Evolutionary conservation across 768 basidiomycete species (phyloP).

Genomic region (Boletus reticuloceps): DNA sequence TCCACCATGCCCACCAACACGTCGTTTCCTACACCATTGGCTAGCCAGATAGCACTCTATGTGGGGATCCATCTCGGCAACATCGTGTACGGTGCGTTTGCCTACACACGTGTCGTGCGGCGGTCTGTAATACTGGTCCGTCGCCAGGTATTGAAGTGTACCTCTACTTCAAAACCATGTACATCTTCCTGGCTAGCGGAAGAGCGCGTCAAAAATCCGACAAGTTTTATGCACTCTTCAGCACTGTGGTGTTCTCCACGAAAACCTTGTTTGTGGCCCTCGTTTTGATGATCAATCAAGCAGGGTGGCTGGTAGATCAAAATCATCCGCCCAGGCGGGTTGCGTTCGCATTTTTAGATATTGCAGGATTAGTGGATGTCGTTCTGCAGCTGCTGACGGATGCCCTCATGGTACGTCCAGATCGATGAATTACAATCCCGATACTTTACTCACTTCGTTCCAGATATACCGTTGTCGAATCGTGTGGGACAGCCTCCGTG

Average conservation of each 20-base stretch:
- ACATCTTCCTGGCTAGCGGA: neutral
- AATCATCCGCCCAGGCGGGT: conserved; percentile 13
- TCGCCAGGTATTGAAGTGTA: conserved; percentile 9
- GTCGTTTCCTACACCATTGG: no score
- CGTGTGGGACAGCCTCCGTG: conserved; percentile 26
- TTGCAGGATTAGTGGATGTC: neutral
- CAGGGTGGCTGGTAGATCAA: conserved; percentile 30
- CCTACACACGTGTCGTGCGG: neutral
- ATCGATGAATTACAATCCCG: no score
- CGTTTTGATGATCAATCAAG: conserved; percentile 9
- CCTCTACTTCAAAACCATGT: conserved; percentile 19
- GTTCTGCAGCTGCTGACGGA: conserved; percentile 33
- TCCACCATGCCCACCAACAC: no score
- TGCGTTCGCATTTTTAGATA: no score
- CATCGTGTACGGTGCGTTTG: neutral
- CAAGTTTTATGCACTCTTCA: conserved; percentile 16
- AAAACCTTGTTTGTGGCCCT: neutral
- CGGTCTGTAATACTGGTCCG: neutral
- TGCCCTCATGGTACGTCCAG: conserved; percentile 20
- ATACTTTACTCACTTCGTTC: neutral
- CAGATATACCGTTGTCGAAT: conserved; percentile 24
- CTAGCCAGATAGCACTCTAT: neutral
- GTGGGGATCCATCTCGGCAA: neutral
- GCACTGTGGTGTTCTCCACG: neutral
- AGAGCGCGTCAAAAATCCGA: neutral